phyloP scores from a whole-genome alignment of 805 yeast species.

The Zygotorulaspora danielsina region DNA sequence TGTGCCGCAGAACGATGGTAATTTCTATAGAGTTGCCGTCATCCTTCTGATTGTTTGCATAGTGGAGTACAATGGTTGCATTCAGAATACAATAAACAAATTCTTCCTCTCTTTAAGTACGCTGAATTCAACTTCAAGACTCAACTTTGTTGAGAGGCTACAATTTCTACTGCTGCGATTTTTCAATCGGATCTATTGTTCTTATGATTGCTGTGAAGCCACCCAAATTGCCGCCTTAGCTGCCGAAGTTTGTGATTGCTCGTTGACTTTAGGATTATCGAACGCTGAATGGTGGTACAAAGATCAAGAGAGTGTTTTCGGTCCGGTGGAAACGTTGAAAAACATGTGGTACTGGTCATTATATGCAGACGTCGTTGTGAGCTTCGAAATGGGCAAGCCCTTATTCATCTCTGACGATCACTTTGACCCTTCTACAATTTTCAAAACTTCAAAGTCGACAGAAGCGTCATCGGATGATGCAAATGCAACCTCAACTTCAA shows the following conservation, averaged over 20 bases:
- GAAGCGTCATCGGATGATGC: neutral
- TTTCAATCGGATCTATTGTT: constrained; percentile 16
- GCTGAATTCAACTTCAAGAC: constrained; percentile 18
- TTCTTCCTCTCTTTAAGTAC: constrained; percentile 23
- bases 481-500: no score
- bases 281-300: constrained; percentile 23
- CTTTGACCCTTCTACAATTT: constrained; percentile 12
- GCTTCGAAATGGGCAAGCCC: constrained; percentile 33
- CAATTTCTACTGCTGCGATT: constrained; percentile 29
- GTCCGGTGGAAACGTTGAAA: constrained; percentile 16
- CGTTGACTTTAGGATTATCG: constrained; percentile 25
- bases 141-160: constrained; percentile 27
- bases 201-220: constrained; percentile 21
- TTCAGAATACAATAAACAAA: constrained; percentile 19
- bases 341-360: constrained; percentile 26
- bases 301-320: constrained; percentile 13
- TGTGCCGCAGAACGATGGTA: constrained; percentile 18
- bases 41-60: constrained; percentile 22
- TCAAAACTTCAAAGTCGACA: neutral
- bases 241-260: constrained; percentile 20
- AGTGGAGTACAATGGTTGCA: constrained; percentile 13
- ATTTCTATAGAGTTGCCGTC: constrained; percentile 26
- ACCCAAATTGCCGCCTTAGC: constrained; percentile 23
- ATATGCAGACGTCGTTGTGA: constrained; percentile 24
- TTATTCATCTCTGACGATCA: constrained; percentile 19